These are phyloP conservation scores for Dittrichia graveolens DNA, from an alignment of 129 eudicot species.

Conservation along the genomic window DNA sequence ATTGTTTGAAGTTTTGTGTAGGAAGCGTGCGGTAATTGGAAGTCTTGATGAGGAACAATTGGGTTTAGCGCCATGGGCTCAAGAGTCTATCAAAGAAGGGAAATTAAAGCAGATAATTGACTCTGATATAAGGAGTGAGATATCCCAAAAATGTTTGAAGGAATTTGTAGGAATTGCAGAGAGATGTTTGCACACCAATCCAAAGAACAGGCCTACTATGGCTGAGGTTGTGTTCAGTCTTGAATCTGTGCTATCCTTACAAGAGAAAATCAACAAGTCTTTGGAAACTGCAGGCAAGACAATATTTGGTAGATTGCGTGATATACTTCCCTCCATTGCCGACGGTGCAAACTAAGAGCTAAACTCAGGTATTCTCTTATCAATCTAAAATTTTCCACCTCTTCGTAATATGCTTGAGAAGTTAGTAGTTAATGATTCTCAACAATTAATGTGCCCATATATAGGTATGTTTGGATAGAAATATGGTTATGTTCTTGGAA, in stretches of 20 bases:
- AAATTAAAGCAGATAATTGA: constrained; percentile 12
- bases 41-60: constrained; percentile 3
- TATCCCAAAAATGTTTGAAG: constrained; percentile 28
- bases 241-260: neutral
- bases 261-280: constrained; percentile 1
- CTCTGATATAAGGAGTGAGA: constrained; percentile 24
- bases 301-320: neutral
- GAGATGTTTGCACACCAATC: constrained; percentile 30
- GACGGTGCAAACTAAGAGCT: constrained; percentile 1
- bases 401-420: too few relatives aligned
- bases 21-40: constrained; percentile 15
- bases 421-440: too few relatives aligned
- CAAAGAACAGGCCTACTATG: constrained; percentile 21
- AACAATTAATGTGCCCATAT: neutral
- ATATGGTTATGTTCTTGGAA: neutral
- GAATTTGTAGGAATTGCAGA: constrained; percentile 25
- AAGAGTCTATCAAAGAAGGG: constrained; percentile 21
- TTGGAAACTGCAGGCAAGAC: constrained; percentile 11
- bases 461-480: neutral
- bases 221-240: constrained; percentile 18
- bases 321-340: constrained; percentile 8
- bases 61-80: constrained; percentile 32
- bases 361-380: too few relatives aligned
- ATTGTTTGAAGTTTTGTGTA: constrained; percentile 47
- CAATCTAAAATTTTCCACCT: neutral